Evolutionary conservation across 2,329 filamentous ascomycete species (phyloP), one percentile per base, ranked within the genome.

Genomic region (Fusarium duplospermum): DNA sequence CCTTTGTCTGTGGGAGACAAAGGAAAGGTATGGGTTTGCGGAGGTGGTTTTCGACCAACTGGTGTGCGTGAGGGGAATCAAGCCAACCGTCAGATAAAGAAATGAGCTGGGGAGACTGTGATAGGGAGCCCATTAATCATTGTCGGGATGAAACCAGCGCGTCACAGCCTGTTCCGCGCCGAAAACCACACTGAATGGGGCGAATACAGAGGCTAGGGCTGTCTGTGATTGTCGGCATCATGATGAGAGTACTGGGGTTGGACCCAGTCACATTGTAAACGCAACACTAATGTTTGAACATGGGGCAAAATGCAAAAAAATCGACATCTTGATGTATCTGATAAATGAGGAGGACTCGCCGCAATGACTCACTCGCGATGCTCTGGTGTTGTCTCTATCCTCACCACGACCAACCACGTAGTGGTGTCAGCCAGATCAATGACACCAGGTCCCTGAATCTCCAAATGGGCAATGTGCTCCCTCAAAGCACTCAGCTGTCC

Each of bases 341-440:
- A 50, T 11, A 24, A 18, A 10, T 14, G 14, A 47, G 14, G 7
- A 47, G 22, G 8, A 16, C 42, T 18, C 8, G 10, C 7, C 47
- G 10, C 5, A 24, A 9, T 10, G 22, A 27, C 16, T 52, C 24
- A 52, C 47, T 31, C 47, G 6, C 18, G 47, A 20, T 54, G 47
- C 10, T 54, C 47, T 6, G 69, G 16, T 1, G 59, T 7, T 8
- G 61, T 18, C 3, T 70, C 72, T 33, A 66, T 59, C 24, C 59
- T 45, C 2, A 74, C 72, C 60, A 85, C 22, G 10, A 84, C 81
- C 62, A 85, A 54, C 84, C 84, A 85, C 47, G 84, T 65, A 18
- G 83, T 82, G 24, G 73, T 67, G 0, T 64, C 65, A 13, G 69
- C 76, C 29, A 83, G 42, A 24, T 79, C 77, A 50, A 83, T 63